Evolutionary conservation across 352 stramenopile species (phyloP).

Genomic region (Aphanomyces astaci): DNA sequence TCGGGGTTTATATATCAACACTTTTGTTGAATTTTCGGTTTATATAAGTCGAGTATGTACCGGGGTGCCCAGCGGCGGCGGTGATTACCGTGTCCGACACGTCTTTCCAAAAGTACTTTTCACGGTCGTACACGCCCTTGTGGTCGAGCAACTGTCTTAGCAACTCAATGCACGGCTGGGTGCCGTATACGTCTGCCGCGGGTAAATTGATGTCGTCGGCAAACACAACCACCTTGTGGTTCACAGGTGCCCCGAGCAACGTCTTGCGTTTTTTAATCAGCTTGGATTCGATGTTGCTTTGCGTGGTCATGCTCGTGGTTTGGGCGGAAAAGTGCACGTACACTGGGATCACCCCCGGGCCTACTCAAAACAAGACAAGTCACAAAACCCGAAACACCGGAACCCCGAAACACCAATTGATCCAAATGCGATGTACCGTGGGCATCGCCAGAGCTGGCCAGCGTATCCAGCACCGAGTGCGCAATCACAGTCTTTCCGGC

Average conservation of each 20-base stretch:
- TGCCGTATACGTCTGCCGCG: slow-evolving; percentile 90
- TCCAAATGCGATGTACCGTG: not conserved
- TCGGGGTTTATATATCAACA: too few species aligned
- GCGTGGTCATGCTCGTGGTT: slow-evolving; percentile 82
- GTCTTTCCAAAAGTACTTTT: slow-evolving; percentile 97
- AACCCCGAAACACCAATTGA: not conserved
- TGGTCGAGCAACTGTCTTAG: slow-evolving; percentile 93
- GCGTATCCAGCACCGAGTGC: slow-evolving; percentile 49
- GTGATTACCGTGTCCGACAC: slow-evolving; percentile 90
- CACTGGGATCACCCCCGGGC: slow-evolving; percentile 34
- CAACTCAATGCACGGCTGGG: slow-evolving; percentile 90
- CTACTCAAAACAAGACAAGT: too few species aligned
- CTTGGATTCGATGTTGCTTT: slow-evolving; percentile 88
- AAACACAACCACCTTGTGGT: slow-evolving; percentile 88
- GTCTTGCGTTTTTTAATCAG: slow-evolving; percentile 95
- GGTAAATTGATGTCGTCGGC: slow-evolving; percentile 95
- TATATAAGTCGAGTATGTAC: too few species aligned
- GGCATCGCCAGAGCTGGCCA: slow-evolving; percentile 16
- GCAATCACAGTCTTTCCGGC: slow-evolving; percentile 84
- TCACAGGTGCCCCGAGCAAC: slow-evolving; percentile 78
- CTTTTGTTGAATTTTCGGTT: too few species aligned
- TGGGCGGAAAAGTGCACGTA: slow-evolving; percentile 87
- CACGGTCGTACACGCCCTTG: slow-evolving; percentile 93
- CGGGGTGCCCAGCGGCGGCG: slow-evolving; percentile 46
- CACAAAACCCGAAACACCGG: too few species aligned